Evolutionary conservation across 306 rosid species (phyloP).

Genomic region (Lupinus albus): DNA sequence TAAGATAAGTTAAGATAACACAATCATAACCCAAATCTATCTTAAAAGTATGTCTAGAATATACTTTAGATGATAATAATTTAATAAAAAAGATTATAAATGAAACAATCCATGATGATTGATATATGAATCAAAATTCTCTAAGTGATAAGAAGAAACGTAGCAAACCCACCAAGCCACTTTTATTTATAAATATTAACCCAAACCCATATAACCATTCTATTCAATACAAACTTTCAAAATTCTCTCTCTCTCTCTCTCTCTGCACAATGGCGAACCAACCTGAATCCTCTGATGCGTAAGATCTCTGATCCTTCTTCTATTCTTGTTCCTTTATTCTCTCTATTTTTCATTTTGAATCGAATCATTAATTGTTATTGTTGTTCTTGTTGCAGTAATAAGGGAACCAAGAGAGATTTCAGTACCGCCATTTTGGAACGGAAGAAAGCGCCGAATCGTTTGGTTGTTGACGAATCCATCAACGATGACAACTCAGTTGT

Average conservation of each 20-base stretch:
- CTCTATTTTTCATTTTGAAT: neutral
- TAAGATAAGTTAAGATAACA: too few relatives aligned
- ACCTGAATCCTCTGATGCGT: conserved; percentile 88
- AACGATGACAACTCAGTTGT: conserved; percentile 96
- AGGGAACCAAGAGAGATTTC: conserved; percentile 82
- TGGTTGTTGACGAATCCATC: conserved; percentile 87
- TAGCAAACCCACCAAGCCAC: too few relatives aligned
- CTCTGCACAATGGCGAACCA: conserved; percentile 58
- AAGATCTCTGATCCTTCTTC: conserved; percentile 37
- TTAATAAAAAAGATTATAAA: too few relatives aligned
- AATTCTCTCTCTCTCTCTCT: conserved; percentile 5
- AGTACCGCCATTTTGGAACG: conserved; percentile 93
- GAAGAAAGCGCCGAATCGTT: conserved; percentile 86
- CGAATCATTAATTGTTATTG: neutral
- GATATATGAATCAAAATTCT: too few relatives aligned
- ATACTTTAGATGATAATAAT: too few relatives aligned
- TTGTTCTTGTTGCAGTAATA: conserved; percentile 53
- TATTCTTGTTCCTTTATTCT: neutral
- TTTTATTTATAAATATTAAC: too few relatives aligned
- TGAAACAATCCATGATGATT: too few relatives aligned
- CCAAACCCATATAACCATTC: too few relatives aligned
- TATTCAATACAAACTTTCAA: too few relatives aligned
- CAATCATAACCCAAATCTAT: too few relatives aligned
- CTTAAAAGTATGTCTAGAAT: too few relatives aligned
- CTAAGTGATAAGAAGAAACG: too few relatives aligned